Conservation (phyloP, 768 basidiomycete species). For the Clathrus columnatus region DNA sequence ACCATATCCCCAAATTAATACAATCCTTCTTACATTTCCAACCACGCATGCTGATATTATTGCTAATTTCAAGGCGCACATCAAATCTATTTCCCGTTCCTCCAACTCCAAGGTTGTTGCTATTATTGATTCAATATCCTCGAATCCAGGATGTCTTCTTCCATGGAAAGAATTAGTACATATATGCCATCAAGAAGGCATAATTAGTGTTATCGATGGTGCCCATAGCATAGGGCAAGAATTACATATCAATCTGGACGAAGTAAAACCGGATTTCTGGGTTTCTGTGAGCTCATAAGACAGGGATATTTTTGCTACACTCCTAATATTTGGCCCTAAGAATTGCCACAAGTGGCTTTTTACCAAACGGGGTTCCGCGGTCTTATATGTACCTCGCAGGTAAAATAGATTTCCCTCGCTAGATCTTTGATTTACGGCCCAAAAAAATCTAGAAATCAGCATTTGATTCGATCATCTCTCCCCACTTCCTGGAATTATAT, state of each 20-base stretch:
- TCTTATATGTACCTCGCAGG: constrained; percentile 67
- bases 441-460: constrained; percentile 46
- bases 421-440: neutral
- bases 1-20: constrained; percentile 42
- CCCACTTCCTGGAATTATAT: constrained; percentile 48
- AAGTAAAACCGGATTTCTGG: constrained; percentile 65
- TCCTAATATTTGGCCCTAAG: constrained; percentile 23
- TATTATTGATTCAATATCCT: constrained; percentile 59
- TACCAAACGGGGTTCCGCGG: constrained; percentile 55
- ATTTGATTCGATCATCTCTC: constrained; percentile 48
- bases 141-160: constrained; percentile 50
- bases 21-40: constrained; percentile 47
- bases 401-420: constrained; percentile 14
- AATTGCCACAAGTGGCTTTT: constrained; percentile 86
- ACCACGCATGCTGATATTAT: constrained; percentile 49
- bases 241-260: constrained; percentile 45
- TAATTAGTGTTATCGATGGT: constrained; percentile 66
- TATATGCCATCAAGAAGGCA: constrained; percentile 53
- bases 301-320: neutral
- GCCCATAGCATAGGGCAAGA: constrained; percentile 77
- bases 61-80: constrained; percentile 33
- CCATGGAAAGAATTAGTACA: constrained; percentile 67
- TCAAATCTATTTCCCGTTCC: constrained; percentile 24
- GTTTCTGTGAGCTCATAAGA: constrained; percentile 44
- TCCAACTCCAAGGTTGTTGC: constrained; percentile 45